Evolutionary conservation across 805 yeast genomes (phyloP).

Genomic region (Saccharomycopsis sp.): DNA sequence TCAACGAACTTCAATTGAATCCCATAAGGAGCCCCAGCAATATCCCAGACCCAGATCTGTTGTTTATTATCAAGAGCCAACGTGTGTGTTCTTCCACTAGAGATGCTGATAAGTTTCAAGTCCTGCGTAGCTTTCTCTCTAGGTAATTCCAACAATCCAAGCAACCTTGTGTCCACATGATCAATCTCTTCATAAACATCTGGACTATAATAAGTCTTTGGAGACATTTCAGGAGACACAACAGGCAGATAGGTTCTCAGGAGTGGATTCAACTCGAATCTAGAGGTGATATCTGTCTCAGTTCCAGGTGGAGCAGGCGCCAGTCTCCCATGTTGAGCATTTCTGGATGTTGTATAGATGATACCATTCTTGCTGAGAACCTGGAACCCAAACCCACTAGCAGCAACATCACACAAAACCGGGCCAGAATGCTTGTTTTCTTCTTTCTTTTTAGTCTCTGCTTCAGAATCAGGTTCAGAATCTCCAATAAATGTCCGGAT

Average conservation of each 20-base stretch:
- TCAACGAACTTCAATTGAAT: slow-evolving; percentile 37
- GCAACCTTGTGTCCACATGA: not conserved
- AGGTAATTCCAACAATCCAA: slow-evolving; percentile 4
- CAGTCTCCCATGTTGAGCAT: slow-evolving; percentile 34
- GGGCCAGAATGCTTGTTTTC: not conserved
- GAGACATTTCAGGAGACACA: not conserved
- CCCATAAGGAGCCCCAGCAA: slow-evolving; percentile 35
- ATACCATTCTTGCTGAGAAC: slow-evolving; percentile 50
- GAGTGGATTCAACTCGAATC: not conserved
- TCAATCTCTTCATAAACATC: not conserved
- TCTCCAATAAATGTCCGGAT: too few relatives aligned
- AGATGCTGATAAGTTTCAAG: slow-evolving; percentile 39
- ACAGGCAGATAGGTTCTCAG: not conserved
- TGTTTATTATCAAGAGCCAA: slow-evolving; percentile 49
- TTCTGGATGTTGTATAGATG: slow-evolving; percentile 41
- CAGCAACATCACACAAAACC: slow-evolving; percentile 36
- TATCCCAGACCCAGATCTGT: slow-evolving; percentile 59
- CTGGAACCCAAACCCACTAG: slow-evolving; percentile 62
- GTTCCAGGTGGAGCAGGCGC: slow-evolving; percentile 36
- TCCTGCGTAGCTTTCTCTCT: slow-evolving; percentile 14
- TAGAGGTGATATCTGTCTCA: not conserved
- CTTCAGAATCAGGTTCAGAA: too few relatives aligned
- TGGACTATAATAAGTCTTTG: not conserved
- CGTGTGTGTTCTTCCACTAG: slow-evolving; percentile 61
- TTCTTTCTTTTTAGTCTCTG: not conserved